These are phyloP conservation scores for Cladosporium sp. DNA, from an alignment of 2,329 filamentous ascomycete species.

Conservation along the genomic window DNA sequence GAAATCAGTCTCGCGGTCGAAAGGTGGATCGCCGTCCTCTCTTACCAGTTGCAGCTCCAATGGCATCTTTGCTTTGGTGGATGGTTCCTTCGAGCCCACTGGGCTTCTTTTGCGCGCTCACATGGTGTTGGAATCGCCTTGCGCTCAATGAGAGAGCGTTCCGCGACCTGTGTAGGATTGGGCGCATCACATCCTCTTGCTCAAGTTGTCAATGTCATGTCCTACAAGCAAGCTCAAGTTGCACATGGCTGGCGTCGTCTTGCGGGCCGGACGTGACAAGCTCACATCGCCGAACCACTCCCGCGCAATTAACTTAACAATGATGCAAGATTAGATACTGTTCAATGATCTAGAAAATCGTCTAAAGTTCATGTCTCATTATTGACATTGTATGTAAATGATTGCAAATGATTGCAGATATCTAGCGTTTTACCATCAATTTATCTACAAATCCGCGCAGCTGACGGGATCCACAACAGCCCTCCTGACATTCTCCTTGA, in stretches of 20 bases:
- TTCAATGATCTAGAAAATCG: too few species aligned
- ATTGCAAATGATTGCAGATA: too few species aligned
- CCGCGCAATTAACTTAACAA: too few species aligned
- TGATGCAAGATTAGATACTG: too few species aligned
- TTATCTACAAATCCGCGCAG: conserved; percentile 3
- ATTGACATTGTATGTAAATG: too few species aligned
- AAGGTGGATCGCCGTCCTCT: background rate
- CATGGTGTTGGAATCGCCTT: conserved; percentile 7
- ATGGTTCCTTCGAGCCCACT: background rate
- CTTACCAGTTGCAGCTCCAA: background rate
- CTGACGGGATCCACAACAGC: conserved; percentile 22
- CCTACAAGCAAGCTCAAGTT: background rate
- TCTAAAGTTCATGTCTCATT: too few species aligned
- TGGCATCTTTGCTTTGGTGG: background rate
- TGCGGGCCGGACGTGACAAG: background rate
- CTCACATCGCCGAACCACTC: too few species aligned
- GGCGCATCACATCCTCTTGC: conserved; percentile 12
- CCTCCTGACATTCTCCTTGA: conserved; percentile 37
- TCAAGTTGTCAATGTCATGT: background rate
- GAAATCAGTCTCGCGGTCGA: background rate
- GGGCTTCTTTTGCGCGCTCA: conserved; percentile 4
- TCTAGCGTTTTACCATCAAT: background rate
- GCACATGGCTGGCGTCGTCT: background rate
- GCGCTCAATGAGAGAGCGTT: conserved; percentile 1
- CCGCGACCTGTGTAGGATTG: conserved; percentile 4